Conservation (phyloP, 129 eudicot species). For the Escallonia rubra region DNA sequence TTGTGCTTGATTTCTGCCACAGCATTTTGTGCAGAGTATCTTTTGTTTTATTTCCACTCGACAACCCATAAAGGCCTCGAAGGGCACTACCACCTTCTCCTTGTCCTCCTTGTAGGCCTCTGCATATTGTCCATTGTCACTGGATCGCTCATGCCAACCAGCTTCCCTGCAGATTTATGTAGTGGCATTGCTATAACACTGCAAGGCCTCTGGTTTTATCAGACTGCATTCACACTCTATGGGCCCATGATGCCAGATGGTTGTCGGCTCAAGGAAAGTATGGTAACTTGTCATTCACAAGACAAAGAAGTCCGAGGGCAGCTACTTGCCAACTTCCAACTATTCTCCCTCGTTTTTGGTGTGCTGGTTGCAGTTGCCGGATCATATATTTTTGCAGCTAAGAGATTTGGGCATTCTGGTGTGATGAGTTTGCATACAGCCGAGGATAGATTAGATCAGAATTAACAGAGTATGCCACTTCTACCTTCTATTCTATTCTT, state of each 20-base stretch:
- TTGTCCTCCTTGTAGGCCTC: constrained; percentile 67
- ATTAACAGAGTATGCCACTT: not conserved
- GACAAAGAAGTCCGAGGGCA: constrained; percentile 60
- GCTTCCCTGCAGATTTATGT: constrained; percentile 70
- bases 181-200: constrained; percentile 70
- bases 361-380: constrained; percentile 52
- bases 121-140: constrained; percentile 54
- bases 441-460: not conserved
- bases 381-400: constrained; percentile 50
- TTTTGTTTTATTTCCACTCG: constrained; percentile 80
- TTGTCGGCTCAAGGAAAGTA: constrained; percentile 40
- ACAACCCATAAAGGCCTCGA: constrained; percentile 88
- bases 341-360: constrained; percentile 55
- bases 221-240: constrained; percentile 83
- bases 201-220: constrained; percentile 95
- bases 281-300: constrained; percentile 37
- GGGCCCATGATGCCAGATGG: constrained; percentile 92
- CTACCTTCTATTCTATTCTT: not conserved
- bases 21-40: constrained; percentile 85
- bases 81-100: constrained; percentile 83
- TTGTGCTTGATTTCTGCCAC: constrained; percentile 70
- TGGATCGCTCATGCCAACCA: constrained; percentile 74
- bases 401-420: constrained; percentile 28
- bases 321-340: constrained; percentile 79
- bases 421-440: constrained; percentile 1